Base-by-base conservation (phyloP, 2,329 filamentous ascomycete genomes). In the Annulohypoxylon truncatum region DNA sequence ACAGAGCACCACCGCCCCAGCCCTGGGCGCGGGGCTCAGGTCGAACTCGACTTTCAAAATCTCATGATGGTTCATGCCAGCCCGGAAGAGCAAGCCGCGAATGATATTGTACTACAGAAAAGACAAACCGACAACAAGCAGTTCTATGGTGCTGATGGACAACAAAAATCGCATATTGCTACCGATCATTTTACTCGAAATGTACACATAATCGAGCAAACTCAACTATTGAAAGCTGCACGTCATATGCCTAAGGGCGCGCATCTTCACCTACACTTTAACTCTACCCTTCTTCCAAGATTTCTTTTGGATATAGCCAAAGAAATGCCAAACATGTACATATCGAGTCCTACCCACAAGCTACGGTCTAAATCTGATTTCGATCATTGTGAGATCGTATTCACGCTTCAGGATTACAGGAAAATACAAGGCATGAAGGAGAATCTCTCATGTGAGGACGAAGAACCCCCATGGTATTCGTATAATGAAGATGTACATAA, bases 261-360 rank as follows among this genome's bases (percentile, higher is more conserved):
- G 0, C 89, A 93, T 74, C 81, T 93, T 22, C 91, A 94, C 76
- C 85, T 93, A 22, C 91, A 94, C 76, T 93, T 92, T 82, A 94
- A 93, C 75, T 85, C 91, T n/a, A 92, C 90, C 65, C 80, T 93
- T 3, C 80, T 82, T 12, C 89, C 90, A 8, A 76, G 81, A 1
- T 82, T 88, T 4, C 80, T 93, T 18, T 81, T 93, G 10, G 77
- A 80, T 22, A 81, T 82, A 70, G 86, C 81, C 69, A 85, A 81
- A 80, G 81, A 67, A 4, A 87, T 89, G 82, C 73, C 84, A 0
- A 85, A 85, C 69, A 92, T 94, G 89, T 92, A 88, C 73, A 89
- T 93, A 71, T 87, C 85, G 61, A 92, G 89, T 78, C 29, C 83
- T 84, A 3, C 79, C 92, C 29, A 74, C 80, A 3, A 70, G 9